These are phyloP conservation scores for Zasmidium citrigriseum DNA, from an alignment of 2,329 filamentous ascomycete genomes.

Conservation along the genomic window DNA sequence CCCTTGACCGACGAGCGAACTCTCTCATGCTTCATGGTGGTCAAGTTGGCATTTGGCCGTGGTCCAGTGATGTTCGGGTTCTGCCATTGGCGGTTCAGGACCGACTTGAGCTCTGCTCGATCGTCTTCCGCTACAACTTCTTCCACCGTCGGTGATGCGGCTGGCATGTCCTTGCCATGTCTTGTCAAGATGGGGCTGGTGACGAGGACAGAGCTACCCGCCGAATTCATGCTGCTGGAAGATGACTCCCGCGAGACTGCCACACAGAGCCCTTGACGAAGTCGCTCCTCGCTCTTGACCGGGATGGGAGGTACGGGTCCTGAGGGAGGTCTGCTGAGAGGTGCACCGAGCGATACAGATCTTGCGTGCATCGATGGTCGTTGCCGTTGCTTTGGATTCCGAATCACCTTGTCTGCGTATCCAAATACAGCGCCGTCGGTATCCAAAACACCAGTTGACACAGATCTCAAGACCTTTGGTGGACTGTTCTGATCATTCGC, in stretches of 20 bases:
- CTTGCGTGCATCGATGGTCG: slow-evolving; percentile 30
- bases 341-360: slow-evolving; percentile 38
- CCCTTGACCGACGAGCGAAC: slow-evolving; percentile 26
- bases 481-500: slow-evolving; percentile 13
- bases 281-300: slow-evolving; percentile 7
- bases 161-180: slow-evolving; percentile 16
- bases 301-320: slow-evolving; percentile 47
- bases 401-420: slow-evolving; percentile 5
- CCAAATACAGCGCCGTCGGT: slow-evolving; percentile 21
- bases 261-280: slow-evolving; percentile 27
- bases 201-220: slow-evolving; percentile 43
- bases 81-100: slow-evolving; percentile 39
- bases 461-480: slow-evolving; percentile 24
- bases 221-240: slow-evolving; percentile 44
- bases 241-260: slow-evolving; percentile 39
- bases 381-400: slow-evolving; percentile 7
- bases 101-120: slow-evolving; percentile 36
- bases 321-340: slow-evolving; percentile 41
- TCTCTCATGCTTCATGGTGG: slow-evolving; percentile 28
- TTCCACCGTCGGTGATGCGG: slow-evolving; percentile 29
- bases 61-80: slow-evolving; percentile 35
- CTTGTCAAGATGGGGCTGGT: slow-evolving; percentile 38
- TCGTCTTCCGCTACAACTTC: slow-evolving; percentile 29
- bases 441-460: slow-evolving; percentile 29
- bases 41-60: slow-evolving; percentile 21